Evolutionary conservation across 139 green algal genomes (phyloP), one percentile per base, ranked within the genome.

Genomic region (Spirogloea muscicola): DNA sequence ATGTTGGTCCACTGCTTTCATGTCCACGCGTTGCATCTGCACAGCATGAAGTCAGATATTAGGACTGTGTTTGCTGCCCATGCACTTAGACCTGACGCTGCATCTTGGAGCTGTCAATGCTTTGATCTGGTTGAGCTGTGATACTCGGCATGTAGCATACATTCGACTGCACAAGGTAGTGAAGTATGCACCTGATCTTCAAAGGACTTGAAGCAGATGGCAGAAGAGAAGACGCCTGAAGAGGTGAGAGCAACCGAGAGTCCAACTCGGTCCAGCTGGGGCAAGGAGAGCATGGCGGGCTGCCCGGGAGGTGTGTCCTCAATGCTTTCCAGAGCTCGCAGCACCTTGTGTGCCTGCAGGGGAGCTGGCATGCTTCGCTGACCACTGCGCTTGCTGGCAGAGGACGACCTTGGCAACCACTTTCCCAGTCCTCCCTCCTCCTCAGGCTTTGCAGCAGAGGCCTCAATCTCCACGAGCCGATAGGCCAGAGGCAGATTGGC

Each of bases 111-210:
- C n/a, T n/a, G n/a, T n/a, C n/a, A n/a, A n/a, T n/a, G n/a, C n/a
- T n/a, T n/a, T n/a, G n/a, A n/a, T n/a, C n/a, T n/a, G n/a, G n/a
- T n/a, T n/a, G n/a, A n/a, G n/a, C n/a, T n/a, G n/a, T n/a, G n/a
- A n/a, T n/a, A n/a, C n/a, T n/a, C n/a, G n/a, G n/a, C n/a, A n/a
- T n/a, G n/a, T n/a, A n/a, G n/a, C n/a, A n/a, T n/a, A n/a, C n/a
- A n/a, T n/a, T n/a, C n/a, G n/a, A n/a, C n/a, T n/a, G n/a, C n/a
- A n/a, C n/a, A n/a, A n/a, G n/a, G n/a, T n/a, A n/a, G n/a, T n/a
- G n/a, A n/a, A n/a, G n/a, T n/a, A n/a, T n/a, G n/a, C n/a, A 81
- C 73, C 73, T 66, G 65, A 9, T 81, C 73, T 49, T 81, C 64
- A 10, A 81, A 77, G 29, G 62, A 10, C 49, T 48, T 81, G 49